These are phyloP conservation scores for Xylaria telfairii DNA, from an alignment of 495 filamentous ascomycete genomes.

Conservation along the genomic window DNA sequence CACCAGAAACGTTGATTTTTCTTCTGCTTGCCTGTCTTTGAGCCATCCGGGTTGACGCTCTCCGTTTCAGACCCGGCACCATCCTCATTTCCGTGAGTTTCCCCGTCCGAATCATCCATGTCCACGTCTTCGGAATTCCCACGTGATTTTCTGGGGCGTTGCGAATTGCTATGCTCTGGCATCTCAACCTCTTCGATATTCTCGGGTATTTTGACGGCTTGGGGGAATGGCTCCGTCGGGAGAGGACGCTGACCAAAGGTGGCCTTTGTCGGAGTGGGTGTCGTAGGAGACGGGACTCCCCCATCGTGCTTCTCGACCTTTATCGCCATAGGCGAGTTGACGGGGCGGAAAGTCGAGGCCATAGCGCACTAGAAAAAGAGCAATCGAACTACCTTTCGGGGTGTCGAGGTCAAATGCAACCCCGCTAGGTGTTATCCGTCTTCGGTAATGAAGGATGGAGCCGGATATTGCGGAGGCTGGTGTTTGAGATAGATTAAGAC, in stretches of 20 bases:
- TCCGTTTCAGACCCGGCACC: constrained; percentile 80
- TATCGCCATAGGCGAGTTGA: constrained; percentile 73
- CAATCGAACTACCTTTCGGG: background rate
- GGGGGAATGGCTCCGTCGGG: constrained; percentile 62
- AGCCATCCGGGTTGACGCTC: constrained; percentile 68
- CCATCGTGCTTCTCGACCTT: constrained; percentile 48
- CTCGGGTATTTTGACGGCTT: constrained; percentile 57
- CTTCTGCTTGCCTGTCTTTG: constrained; percentile 83
- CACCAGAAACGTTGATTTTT: constrained; percentile 97
- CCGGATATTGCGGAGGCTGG: constrained; percentile 23
- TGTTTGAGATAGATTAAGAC: constrained; percentile 26
- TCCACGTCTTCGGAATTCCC: constrained; percentile 74
- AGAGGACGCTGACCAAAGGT: constrained; percentile 68
- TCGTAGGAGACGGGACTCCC: constrained; percentile 66
- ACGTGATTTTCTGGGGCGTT: constrained; percentile 66
- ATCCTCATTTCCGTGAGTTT: constrained; percentile 54
- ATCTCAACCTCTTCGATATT: constrained; percentile 45
- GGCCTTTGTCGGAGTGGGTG: constrained; percentile 69
- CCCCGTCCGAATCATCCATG: constrained; percentile 75
- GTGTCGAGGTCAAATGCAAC: background rate
- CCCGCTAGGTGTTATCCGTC: background rate
- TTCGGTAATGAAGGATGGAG: background rate
- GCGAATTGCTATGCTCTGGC: constrained; percentile 62
- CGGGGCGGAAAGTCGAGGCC: constrained; percentile 70
- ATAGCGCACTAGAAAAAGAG: constrained; percentile 36